These are phyloP conservation scores for Dentipellis fragilis DNA, from an alignment of 768 basidiomycete species.

Conservation along the genomic window DNA sequence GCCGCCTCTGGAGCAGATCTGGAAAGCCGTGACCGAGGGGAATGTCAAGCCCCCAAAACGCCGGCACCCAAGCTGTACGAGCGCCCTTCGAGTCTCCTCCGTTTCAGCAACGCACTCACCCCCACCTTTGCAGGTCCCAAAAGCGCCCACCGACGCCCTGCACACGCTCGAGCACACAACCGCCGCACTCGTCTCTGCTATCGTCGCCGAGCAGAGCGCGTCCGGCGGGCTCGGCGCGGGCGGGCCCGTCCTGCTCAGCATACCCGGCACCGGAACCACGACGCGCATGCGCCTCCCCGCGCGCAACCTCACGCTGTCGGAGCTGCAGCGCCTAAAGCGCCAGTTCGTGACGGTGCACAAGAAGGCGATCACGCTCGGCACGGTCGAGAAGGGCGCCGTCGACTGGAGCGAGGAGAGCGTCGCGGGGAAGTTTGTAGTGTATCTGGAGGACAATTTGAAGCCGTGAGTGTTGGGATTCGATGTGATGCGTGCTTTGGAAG, in stretches of 20 bases:
- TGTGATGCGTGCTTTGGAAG: background rate
- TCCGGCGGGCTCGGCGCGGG: conserved; percentile 44
- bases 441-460: conserved; percentile 62
- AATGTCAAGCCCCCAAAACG: conserved; percentile 77
- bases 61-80: conserved; percentile 66
- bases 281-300: conserved; percentile 53
- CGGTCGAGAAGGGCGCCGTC: conserved; percentile 64
- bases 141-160: conserved; percentile 83
- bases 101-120: background rate
- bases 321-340: conserved; percentile 81
- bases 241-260: conserved; percentile 28
- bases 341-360: conserved; percentile 89
- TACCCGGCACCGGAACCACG: conserved; percentile 29
- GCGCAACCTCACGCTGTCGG: conserved; percentile 70
- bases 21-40: conserved; percentile 72
- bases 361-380: conserved; percentile 78
- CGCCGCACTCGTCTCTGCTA: conserved; percentile 54
- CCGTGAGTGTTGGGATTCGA: conserved; percentile 17
- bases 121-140: conserved; percentile 42
- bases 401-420: conserved; percentile 72
- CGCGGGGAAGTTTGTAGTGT: conserved; percentile 56
- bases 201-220: conserved; percentile 54
- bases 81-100: background rate
- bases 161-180: conserved; percentile 78
- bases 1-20: conserved; percentile 61